These are phyloP conservation scores for Acanthamoeba triangularis DNA, from an alignment of 208 protist species.

Conservation along the genomic window DNA sequence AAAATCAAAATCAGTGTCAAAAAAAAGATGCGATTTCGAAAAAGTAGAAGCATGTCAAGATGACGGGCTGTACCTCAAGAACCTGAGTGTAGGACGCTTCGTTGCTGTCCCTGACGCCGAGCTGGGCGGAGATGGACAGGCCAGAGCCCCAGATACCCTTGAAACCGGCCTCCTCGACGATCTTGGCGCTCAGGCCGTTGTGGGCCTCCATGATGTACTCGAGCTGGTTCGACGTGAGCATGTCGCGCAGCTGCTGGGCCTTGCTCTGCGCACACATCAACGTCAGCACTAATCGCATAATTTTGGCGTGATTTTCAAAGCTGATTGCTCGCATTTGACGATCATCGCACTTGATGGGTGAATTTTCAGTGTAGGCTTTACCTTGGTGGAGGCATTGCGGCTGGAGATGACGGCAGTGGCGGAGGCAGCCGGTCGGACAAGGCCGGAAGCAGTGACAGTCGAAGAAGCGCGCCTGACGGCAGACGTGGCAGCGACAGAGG, in stretches of 20 bases:
- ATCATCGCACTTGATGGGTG: neutral
- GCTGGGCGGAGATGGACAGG: conserved; percentile 91
- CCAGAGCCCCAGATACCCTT: conserved; percentile 92
- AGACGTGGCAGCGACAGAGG: neutral
- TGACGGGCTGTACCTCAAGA: neutral
- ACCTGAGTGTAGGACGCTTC: conserved; percentile 91
- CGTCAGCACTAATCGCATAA: neutral
- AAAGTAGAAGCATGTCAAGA: too few species aligned
- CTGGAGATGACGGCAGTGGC: neutral
- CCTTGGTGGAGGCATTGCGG: conserved; percentile 49
- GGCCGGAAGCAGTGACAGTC: neutral
- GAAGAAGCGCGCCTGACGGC: neutral
- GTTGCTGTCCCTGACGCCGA: conserved; percentile 92
- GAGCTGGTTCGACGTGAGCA: conserved; percentile 81
- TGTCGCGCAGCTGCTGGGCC: conserved; percentile 82
- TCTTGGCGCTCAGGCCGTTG: conserved; percentile 92
- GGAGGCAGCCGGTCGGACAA: conserved; percentile 1
- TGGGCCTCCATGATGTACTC: conserved; percentile 92
- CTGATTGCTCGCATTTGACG: neutral
- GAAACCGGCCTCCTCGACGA: conserved; percentile 91
- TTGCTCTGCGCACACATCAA: conserved; percentile 63
- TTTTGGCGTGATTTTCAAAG: too few species aligned
- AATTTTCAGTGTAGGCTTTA: neutral
- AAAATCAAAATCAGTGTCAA: neutral
- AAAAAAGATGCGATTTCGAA: neutral